Conservation (phyloP, 441 rosid genomes). For the Bruguiera hainesii region DNA sequence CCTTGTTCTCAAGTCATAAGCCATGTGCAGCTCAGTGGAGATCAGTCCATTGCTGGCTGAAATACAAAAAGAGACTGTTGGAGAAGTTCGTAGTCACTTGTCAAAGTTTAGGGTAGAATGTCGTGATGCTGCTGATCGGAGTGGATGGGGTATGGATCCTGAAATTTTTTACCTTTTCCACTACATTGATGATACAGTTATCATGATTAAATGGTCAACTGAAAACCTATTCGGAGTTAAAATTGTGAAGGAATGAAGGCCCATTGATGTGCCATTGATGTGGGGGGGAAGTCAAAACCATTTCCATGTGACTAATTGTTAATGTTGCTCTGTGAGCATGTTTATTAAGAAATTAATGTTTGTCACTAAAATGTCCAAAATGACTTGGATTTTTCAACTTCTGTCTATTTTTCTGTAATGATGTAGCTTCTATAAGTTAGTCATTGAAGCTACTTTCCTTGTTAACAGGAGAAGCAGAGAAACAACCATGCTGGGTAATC, state of each 20-base stretch:
- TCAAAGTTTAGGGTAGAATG: slow-evolving; percentile 80
- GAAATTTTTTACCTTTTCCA: slow-evolving; percentile 7
- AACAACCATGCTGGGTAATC: slow-evolving; percentile 94
- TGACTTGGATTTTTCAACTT: no score
- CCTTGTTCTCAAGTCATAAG: slow-evolving; percentile 15
- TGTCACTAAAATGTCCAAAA: not conserved
- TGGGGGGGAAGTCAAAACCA: not conserved
- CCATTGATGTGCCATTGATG: not conserved
- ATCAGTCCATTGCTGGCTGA: slow-evolving; percentile 88
- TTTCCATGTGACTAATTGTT: not conserved
- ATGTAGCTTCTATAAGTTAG: not conserved
- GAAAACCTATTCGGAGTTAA: not conserved
- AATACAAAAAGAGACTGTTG: slow-evolving; percentile 81
- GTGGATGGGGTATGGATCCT: slow-evolving; percentile 82
- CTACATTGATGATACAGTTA: not conserved
- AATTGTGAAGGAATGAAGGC: not conserved
- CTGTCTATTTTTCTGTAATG: not conserved
- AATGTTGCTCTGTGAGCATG: not conserved
- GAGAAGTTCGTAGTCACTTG: slow-evolving; percentile 74
- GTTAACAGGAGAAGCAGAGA: slow-evolving; percentile 53
- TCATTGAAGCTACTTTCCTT: slow-evolving; percentile 20
- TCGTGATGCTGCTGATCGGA: slow-evolving; percentile 79
- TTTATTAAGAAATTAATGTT: not conserved
- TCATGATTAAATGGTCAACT: not conserved
- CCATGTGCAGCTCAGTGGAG: slow-evolving; percentile 77